A percentile compares a stretch with the other conserved stretches of the same genome.
Conservation (phyloP, 176 grass and related monocot genomes). For the Zizania latifolia region DNA sequence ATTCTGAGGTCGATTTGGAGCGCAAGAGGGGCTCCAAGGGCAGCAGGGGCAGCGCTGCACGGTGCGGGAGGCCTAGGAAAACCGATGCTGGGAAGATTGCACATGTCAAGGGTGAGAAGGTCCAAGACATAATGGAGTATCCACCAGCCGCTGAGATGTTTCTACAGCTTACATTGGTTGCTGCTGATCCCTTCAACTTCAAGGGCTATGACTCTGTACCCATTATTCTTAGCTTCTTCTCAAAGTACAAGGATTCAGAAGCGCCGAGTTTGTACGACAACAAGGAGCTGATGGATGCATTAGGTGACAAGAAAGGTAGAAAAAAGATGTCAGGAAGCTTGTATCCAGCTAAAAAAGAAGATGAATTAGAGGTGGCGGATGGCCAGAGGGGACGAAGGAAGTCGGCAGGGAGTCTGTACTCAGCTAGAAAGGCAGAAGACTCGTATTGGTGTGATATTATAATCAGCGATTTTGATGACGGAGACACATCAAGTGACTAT, state of each 20-base stretch:
- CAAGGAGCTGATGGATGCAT: slow-evolving; percentile 38
- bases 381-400: slow-evolving; percentile 45
- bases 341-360: slow-evolving; percentile 31
- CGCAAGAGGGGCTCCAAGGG: slow-evolving; percentile 7
- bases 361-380: not conserved
- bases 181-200: slow-evolving; percentile 44
- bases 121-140: slow-evolving; percentile 34
- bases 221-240: slow-evolving; percentile 59
- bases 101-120: slow-evolving; percentile 1
- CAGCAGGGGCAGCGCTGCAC: not conserved
- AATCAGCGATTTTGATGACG: slow-evolving; percentile 71
- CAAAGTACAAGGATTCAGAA: slow-evolving; percentile 42
- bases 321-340: not conserved
- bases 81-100: not conserved
- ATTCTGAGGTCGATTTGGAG: slow-evolving; percentile 8
- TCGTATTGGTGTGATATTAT: slow-evolving; percentile 96
- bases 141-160: slow-evolving; percentile 39
- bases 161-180: slow-evolving; percentile 37
- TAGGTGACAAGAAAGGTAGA: slow-evolving; percentile 37
- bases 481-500: slow-evolving; percentile 39
- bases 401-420: slow-evolving; percentile 45
- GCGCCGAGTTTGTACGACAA: slow-evolving; percentile 12
- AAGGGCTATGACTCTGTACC: slow-evolving; percentile 30
- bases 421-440: slow-evolving; percentile 63
- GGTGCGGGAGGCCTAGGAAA: slow-evolving; percentile 45